Base-by-base conservation (phyloP, 2,329 filamentous ascomycete species). In the Aspergillus uvarum region DNA sequence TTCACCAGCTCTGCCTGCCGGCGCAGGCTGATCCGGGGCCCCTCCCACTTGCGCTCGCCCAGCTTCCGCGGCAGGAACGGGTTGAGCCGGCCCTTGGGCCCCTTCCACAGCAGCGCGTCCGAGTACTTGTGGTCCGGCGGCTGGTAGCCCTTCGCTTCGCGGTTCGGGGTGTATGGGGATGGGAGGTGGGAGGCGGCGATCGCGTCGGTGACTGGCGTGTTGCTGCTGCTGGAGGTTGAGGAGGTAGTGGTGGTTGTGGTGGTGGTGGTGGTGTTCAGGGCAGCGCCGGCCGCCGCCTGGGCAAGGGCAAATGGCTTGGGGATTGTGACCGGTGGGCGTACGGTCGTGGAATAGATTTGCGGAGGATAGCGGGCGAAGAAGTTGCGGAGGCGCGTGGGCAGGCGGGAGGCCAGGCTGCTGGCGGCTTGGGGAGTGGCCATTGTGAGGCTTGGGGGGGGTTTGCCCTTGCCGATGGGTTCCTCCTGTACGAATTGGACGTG, bases 361-460 rank as follows among this genome's bases (percentile, higher is more conserved):
- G 94, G 92, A 47, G 95, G 95, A 76, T 94, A 97, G 66, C 90
- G 89, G 59, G 89, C 89, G 77, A 99, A 90, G 84, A 99, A 97
- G 70, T 87, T 87, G 72, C 89, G 85, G 50, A 99, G 85, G 47
- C 89, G 89, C 56, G 85, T 81, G 8, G 92, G 95, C 47, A 98
- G 86, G 24, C 66, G 57, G 61, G 56, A 65, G 51, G 70, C 64
- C 54, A 66, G 59, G 63, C 59, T 50, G 59, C 56, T 29, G 26
- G 26, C 51, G 56, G 62, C 61, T 67, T 70, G 63, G 16, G 65
- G 60, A 42, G 63, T 60, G 22, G 65, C 62, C 64, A 65, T 68
- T 35, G 42, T 61, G 59, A 51, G 49, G 54, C 35, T 26, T 56
- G 12, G 22, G 8, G 26, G 26, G 26, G 7, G 14, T 12, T 48